phyloP scores from a whole-genome alignment of 2,329 filamentous ascomycete genomes.

The Diaporthe sp. region DNA sequence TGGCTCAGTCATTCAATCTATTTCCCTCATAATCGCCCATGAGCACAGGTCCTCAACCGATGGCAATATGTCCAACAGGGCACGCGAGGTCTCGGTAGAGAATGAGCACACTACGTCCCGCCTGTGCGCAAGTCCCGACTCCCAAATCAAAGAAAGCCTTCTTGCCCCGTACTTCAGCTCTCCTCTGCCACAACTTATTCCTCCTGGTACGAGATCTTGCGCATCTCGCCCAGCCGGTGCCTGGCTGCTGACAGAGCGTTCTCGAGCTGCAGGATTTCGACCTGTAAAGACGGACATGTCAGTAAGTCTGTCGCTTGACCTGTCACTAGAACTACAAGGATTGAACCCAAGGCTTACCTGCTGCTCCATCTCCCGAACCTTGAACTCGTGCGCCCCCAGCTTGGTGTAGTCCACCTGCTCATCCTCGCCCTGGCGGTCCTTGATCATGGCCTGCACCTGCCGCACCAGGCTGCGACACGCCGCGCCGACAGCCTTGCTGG shows the following conservation, averaged over 20 bases:
- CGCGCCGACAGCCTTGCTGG: conserved; percentile 90
- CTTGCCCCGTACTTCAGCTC: not conserved
- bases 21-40: not conserved
- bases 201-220: conserved; percentile 94
- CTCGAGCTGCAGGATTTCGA: conserved; percentile 96
- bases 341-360: conserved; percentile 75
- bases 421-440: conserved; percentile 84
- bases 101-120: not conserved
- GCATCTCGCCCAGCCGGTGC: conserved; percentile 93
- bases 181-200: conserved; percentile 58
- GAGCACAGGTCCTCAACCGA: not conserved
- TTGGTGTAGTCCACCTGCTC: conserved; percentile 89
- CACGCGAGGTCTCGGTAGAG: not conserved
- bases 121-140: not conserved
- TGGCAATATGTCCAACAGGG: not conserved
- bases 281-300: conserved; percentile 63
- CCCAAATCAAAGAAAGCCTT: not conserved
- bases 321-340: not conserved
- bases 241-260: conserved; percentile 85
- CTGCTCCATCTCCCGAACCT: conserved; percentile 99
- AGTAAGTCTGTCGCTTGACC: not conserved
- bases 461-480: conserved; percentile 90
- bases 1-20: conserved; percentile 16
- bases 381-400: conserved; percentile 95
- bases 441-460: conserved; percentile 95